Evolutionary conservation across 495 filamentous ascomycete genomes (phyloP), one percentile per base, ranked within the genome.

Genomic region (Neurospora tetraspora): DNA sequence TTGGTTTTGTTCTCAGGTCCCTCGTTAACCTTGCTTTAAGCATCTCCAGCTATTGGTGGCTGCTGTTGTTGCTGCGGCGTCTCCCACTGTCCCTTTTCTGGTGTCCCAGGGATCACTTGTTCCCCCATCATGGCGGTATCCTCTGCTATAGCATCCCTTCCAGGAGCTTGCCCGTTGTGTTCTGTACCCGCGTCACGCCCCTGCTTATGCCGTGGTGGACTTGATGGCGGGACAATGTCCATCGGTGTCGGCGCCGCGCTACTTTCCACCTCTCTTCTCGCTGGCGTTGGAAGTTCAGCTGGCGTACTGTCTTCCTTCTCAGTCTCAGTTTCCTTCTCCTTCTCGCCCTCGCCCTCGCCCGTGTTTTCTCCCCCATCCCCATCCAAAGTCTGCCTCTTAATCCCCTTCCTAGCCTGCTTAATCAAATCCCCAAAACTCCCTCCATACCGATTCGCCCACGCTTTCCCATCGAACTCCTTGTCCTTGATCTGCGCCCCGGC

Each of bases 401-500:
- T 72, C 36, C 75, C 74, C 70, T 38, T 75, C 70, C 74, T 77
- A 27, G 94, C 94, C 75, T 88, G 88, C 4, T 89, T 90, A 70
- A 97, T 93, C 69, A 97, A 78, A 39, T 88, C 84, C 65, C 89
- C 88, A 78, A 97, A 99, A 12, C 94, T 90, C 39, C 78, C 80
- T 27, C 88, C 88, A 82, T 99, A 90, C 70, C 82, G 90, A 18
- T 81, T 81, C 38, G 90, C 90, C 93, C 94, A 98, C 2, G 87
- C 90, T 0, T 85, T 84, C 5, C 88, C 89, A 82, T 98, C 91
- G 75, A 97, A 98, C 68, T 94, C 90, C 77, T 96, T 97, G 72
- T 87, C 87, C 84, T 92, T 93, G 73, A 84, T 84, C 74, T 84
- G 82, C 16, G 80, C 79, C 1, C 83, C 83, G 2, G 76, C 39